Evolutionary conservation across 1,284 basidiomycete genomes (phyloP), one percentile per base, ranked within the genome.

Genomic region (Trametes polyzona): DNA sequence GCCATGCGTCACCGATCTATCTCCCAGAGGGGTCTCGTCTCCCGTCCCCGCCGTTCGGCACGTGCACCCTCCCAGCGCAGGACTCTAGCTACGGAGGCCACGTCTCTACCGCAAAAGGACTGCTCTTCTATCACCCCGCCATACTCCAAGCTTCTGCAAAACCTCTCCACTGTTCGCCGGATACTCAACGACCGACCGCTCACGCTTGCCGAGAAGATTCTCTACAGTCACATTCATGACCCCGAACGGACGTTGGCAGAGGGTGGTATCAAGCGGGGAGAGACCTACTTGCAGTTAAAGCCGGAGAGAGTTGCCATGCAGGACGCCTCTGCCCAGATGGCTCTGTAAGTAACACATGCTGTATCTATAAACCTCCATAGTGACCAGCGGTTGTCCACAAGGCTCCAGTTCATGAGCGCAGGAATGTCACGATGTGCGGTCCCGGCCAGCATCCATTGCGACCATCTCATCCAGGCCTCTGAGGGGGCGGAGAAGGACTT

Each of bases 261-360:
- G 48, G 85, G 85, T 47, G 85, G 86, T 21, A 82, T 78, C 55
- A 82, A 95, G 39, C 81, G 96, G 65, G 96, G 96, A 35, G 88
- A 96, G 73, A 82, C 87, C 24, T 98, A 99, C 75, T 80, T 98
- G 52, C 95, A 95, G 74, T 83, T 99, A 39, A 82, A 79, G 58
- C 95, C 96, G 6, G 92, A 98, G 74, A 81, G 97, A 62, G 95
- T 99, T 23, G 97, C 97, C 30, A 98, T 99, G 94, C 97, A 99
- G 74, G 95, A 98, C 76, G 97, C 97, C 40, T 98, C 95, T 46
- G 97, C 97, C 47, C 97, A 99, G 72, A 92, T 92, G 90, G 89
- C 90, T 21, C 67, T 92, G 87, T 91, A 72, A 78, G 86, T 52
- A 11, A 8, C 19, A 12, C 7, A 5, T 14, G 39, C n/a, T 48